These are phyloP conservation scores for Fomitopsis serialis DNA, from an alignment of 768 basidiomycete genomes.

Conservation along the genomic window DNA sequence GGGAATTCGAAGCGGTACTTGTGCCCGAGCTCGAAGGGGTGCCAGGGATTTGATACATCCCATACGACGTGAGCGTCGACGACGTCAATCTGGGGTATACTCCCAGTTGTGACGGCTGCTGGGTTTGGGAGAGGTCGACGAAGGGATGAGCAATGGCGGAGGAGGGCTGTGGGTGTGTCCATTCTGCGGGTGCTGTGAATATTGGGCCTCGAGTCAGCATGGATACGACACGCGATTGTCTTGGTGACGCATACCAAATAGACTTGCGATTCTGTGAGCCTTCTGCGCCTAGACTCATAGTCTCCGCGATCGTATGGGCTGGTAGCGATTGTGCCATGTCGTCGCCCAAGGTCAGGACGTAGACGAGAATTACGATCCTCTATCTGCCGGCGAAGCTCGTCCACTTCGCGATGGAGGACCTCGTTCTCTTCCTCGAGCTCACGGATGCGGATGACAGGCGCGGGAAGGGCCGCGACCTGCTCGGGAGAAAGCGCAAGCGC, in stretches of 20 bases:
- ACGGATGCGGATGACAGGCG: constrained; percentile 68
- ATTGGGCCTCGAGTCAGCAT: not conserved
- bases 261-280: constrained; percentile 20
- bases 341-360: constrained; percentile 17
- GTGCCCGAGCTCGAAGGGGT: constrained; percentile 55
- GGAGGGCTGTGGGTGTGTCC: constrained; percentile 24
- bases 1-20: constrained; percentile 68
- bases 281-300: constrained; percentile 23
- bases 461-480: constrained; percentile 67
- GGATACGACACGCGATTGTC: not conserved
- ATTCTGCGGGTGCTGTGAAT: constrained; percentile 10
- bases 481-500: constrained; percentile 69
- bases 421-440: constrained; percentile 81
- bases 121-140: constrained; percentile 10
- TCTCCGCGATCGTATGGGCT: constrained; percentile 18
- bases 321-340: constrained; percentile 10
- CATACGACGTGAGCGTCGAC: constrained; percentile 48
- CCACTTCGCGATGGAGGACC: constrained; percentile 65
- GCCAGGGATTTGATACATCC: constrained; percentile 62
- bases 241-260: constrained; percentile 19
- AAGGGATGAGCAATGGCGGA: constrained; percentile 19
- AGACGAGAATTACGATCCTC: constrained; percentile 22
- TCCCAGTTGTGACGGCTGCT: constrained; percentile 9
- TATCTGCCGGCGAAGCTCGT: constrained; percentile 66
- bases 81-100: constrained; percentile 22